A percentile compares a stretch with the other conserved stretches of the same genome.
These are phyloP conservation scores for Neoboletus magnificus DNA, from an alignment of 768 basidiomycete species.

Conservation along the genomic window DNA sequence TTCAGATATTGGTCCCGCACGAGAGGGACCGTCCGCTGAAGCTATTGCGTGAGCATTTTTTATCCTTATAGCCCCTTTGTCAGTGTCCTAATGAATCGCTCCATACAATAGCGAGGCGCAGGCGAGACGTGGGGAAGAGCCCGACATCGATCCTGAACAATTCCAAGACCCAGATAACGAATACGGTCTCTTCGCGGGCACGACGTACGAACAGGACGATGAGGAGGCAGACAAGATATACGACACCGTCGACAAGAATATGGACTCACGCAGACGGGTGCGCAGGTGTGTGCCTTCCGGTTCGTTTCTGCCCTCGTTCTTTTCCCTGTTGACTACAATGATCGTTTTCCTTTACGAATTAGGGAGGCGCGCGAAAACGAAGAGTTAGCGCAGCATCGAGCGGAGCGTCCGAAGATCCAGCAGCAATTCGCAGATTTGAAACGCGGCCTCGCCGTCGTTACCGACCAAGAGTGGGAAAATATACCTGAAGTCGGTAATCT, in stretches of 20 bases:
- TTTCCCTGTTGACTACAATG: not conserved
- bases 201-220: conserved; percentile 94
- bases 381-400: conserved; percentile 73
- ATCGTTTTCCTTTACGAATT: not conserved
- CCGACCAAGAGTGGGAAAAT: conserved; percentile 90
- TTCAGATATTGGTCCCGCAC: conserved; percentile 97
- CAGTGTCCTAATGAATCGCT: too few relatives aligned
- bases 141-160: conserved; percentile 84
- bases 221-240: conserved; percentile 97
- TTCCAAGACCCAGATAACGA: conserved; percentile 98
- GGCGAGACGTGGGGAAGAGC: conserved; percentile 81
- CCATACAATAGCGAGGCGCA: conserved; percentile 71
- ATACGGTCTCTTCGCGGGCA: conserved; percentile 92
- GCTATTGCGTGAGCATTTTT: conserved; percentile 86
- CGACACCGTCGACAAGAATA: conserved; percentile 83
- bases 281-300: conserved; percentile 63
- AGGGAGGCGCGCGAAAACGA: conserved; percentile 76
- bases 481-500: conserved; percentile 97
- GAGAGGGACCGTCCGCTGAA: conserved; percentile 92
- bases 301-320: conserved; percentile 32
- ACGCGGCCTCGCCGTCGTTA: conserved; percentile 79
- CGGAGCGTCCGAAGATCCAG: conserved; percentile 91
- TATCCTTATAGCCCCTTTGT: too few relatives aligned
- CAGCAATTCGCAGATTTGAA: conserved; percentile 96
- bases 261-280: conserved; percentile 81